Evolutionary conservation across 2,329 filamentous ascomycete genomes (phyloP).

Genomic region (Aspergillus fumigatiaffinis): DNA sequence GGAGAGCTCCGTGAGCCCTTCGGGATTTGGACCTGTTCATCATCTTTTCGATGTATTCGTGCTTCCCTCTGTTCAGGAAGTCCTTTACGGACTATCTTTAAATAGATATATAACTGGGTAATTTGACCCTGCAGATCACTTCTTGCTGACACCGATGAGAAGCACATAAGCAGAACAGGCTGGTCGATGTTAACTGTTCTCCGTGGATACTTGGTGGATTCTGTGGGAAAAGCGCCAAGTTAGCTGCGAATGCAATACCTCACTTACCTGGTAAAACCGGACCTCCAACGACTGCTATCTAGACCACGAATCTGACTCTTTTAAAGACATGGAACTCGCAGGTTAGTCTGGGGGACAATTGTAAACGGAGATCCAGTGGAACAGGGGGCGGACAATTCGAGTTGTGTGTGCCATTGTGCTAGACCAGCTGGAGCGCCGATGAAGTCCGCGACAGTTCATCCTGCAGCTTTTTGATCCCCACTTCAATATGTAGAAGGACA

Average conservation of each 20-base stretch:
- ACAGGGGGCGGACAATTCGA: background rate
- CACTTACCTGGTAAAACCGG: background rate
- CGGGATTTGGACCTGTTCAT: background rate
- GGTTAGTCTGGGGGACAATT: slow-evolving; percentile 17
- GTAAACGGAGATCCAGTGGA: slow-evolving; percentile 20
- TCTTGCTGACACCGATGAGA: background rate
- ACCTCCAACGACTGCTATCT: background rate
- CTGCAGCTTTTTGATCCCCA: slow-evolving; percentile 16
- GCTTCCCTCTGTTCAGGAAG: background rate
- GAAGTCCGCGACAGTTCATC: slow-evolving; percentile 19
- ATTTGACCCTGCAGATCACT: background rate
- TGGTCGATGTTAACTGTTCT: background rate
- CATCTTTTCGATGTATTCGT: background rate
- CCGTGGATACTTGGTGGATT: background rate
- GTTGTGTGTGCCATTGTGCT: background rate
- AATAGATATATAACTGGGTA: background rate
- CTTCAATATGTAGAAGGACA: slow-evolving; percentile 9
- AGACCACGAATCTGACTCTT: background rate
- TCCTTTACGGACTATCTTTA: background rate
- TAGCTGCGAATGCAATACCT: background rate
- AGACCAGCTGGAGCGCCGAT: slow-evolving; percentile 7
- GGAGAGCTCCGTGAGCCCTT: background rate
- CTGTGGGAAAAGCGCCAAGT: background rate
- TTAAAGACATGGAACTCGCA: slow-evolving; percentile 6
- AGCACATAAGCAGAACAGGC: no score